Evolutionary conservation across 2,329 filamentous ascomycete genomes (phyloP), one percentile per base, ranked within the genome.

Genomic region (Colletotrichum shisoi): DNA sequence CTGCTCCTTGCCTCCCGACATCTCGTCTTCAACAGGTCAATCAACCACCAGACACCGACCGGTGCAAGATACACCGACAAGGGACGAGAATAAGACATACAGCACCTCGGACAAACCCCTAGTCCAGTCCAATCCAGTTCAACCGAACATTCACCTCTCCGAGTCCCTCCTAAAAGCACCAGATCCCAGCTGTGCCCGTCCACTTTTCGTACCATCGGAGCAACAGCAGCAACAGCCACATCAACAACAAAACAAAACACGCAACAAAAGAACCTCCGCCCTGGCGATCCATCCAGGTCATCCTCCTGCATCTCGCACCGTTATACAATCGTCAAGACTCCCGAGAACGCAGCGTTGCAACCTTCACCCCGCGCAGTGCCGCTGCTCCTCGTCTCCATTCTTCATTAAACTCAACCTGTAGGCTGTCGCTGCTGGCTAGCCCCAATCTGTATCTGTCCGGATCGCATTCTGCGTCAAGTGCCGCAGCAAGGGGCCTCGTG

Each of bases 371-470:
- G 44, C 34, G 19, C 13, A 39, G 44, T 51, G 48, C 39, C 19
- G 42, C 17, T 51, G 48, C 39, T 17, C 49, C 17, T n/a, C 24
- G 44, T 44, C 61, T 65, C 54, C 56, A 60, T 51, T 59, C 65
- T 54, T 65, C 42, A 68, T 68, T 68, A 68, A 65, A 68, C 56
- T 65, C 54, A 42, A 64, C 53, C 54, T 63, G 61, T 54, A 67
- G 59, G 52, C 42, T 24, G 52, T 31, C 44, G 31, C 21, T 45
- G 8, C n/a, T 42, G 19, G 31, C 31, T 34, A 46, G 54, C 56
- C 54, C 54, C 61, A 64, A 67, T 64, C 34, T 56, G 54, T 64
- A 67, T 64, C 34, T 56, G 54, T 64, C 49, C 49, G 64, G 51
- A 64, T 54, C 54, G 64, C 61, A 24, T 44, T 11, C 60, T 63